A percentile compares a stretch with the other conserved stretches of the same genome.
These are phyloP conservation scores for Phymatotrichopsis omnivora DNA, from an alignment of 2,329 filamentous ascomycete species.

Conservation along the genomic window DNA sequence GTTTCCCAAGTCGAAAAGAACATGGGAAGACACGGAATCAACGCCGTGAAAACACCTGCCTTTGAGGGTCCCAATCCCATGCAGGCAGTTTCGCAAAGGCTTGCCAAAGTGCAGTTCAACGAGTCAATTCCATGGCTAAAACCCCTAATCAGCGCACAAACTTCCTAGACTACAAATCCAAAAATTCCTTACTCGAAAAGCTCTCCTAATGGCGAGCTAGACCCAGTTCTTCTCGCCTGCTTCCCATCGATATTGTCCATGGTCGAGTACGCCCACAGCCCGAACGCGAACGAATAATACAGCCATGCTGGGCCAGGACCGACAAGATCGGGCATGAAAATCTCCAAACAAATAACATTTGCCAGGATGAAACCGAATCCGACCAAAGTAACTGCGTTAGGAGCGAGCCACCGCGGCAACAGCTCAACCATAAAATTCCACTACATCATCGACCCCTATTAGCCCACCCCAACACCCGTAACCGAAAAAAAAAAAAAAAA, in stretches of 20 bases:
- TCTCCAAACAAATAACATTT: constrained; percentile 65
- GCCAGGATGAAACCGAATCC: constrained; percentile 89
- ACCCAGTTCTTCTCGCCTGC: constrained; percentile 87
- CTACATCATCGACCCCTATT: constrained; percentile 40
- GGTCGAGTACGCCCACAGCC: constrained; percentile 92
- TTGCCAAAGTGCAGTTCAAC: constrained; percentile 84
- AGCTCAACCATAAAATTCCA: constrained; percentile 95
- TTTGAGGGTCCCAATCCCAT: constrained; percentile 82
- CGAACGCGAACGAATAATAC: constrained; percentile 90
- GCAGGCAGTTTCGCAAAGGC: constrained; percentile 79
- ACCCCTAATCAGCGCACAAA: constrained; percentile 1
- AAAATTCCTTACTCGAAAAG: constrained; percentile 63
- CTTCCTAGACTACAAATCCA: background rate
- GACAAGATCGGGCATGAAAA: constrained; percentile 80
- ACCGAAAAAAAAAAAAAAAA: no score
- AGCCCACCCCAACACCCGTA: constrained; percentile 1
- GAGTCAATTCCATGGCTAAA: constrained; percentile 85
- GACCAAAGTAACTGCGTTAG: constrained; percentile 92
- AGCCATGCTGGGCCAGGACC: constrained; percentile 85
- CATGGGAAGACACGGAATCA: constrained; percentile 90
- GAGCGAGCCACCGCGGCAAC: constrained; percentile 88
- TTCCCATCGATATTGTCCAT: constrained; percentile 99
- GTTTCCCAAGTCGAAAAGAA: constrained; percentile 99
- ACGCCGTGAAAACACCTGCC: constrained; percentile 79
- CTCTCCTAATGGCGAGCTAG: constrained; percentile 87